These are phyloP conservation scores for Penicillium corylophilum DNA, from an alignment of 2,329 filamentous ascomycete species.

Conservation along the genomic window DNA sequence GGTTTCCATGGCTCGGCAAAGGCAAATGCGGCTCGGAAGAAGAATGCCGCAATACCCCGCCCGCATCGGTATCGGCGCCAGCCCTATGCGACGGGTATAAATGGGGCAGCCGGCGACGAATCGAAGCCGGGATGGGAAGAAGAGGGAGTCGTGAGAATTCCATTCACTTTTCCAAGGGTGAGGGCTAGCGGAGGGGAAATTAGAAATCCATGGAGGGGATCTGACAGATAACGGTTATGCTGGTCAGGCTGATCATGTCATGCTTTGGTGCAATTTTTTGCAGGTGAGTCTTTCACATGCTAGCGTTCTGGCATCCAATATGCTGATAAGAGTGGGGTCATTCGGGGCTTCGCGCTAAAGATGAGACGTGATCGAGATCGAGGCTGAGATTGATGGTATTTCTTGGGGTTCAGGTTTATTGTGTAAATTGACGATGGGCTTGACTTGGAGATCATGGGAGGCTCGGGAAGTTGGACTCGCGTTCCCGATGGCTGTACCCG, in stretches of 20 bases:
- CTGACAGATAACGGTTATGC: constrained; percentile 18
- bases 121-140: constrained; percentile 27
- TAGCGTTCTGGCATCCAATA: constrained; percentile 15
- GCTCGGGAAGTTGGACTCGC: not conserved
- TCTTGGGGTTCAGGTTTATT: constrained; percentile 46
- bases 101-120: constrained; percentile 29
- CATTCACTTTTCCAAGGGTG: constrained; percentile 6
- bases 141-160: constrained; percentile 21
- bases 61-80: constrained; percentile 7
- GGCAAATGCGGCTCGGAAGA: constrained; percentile 20
- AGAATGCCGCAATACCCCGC: constrained; percentile 7
- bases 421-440: not conserved
- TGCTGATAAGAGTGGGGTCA: constrained; percentile 16
- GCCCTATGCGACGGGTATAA: constrained; percentile 21
- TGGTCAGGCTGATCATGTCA: not conserved
- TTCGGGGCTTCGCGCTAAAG: not conserved
- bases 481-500: not conserved
- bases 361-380: not conserved
- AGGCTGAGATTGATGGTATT: not conserved
- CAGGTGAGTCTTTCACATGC: constrained; percentile 22
- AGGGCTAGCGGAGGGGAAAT: not conserved
- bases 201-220: not conserved
- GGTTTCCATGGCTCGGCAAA: constrained; percentile 8
- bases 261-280: constrained; percentile 5
- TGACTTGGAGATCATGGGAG: not conserved